Conservation (phyloP, 495 filamentous ascomycete genomes). For the Polyplosphaeria fusca region DNA sequence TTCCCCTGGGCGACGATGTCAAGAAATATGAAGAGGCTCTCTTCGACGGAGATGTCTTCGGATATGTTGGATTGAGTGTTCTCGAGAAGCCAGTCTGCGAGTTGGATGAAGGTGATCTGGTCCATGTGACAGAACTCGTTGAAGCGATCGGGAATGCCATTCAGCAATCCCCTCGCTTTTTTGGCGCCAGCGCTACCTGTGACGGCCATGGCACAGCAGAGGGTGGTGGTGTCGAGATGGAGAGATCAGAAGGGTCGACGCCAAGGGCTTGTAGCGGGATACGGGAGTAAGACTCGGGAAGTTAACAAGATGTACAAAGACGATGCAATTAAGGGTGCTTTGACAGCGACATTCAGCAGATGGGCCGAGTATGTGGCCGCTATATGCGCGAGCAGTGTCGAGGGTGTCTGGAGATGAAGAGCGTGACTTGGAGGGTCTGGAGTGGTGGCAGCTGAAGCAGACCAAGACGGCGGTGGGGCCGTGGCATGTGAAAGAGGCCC, state of each 20-base stretch:
- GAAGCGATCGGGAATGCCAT: constrained; percentile 30
- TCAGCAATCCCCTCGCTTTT: constrained; percentile 18
- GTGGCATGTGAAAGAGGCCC: background rate
- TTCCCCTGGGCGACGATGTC: constrained; percentile 30
- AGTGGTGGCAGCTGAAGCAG: background rate
- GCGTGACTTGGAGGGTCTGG: background rate
- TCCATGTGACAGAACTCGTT: constrained; percentile 33
- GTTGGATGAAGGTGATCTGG: constrained; percentile 28
- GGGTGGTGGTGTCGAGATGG: background rate
- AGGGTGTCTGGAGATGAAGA: background rate
- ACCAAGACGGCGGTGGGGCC: background rate
- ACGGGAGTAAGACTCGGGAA: background rate
- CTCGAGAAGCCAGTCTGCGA: constrained; percentile 29
- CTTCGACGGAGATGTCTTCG: constrained; percentile 24
- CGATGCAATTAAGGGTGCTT: too few species aligned
- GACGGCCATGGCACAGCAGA: constrained; percentile 9
- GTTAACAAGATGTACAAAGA: too few species aligned
- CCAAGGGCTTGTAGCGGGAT: background rate
- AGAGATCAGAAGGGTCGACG: background rate
- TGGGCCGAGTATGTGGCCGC: too few species aligned
- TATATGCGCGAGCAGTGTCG: too few species aligned
- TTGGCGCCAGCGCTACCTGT: constrained; percentile 6
- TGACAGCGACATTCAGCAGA: too few species aligned
- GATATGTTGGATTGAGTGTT: constrained; percentile 8
- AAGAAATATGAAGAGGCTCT: constrained; percentile 31